Percentiles rank a stretch among this genome's conserved stretches.
phyloP scores from a whole-genome alignment of 495 filamentous ascomycete species.

The Friedmanniomyces simplex region DNA sequence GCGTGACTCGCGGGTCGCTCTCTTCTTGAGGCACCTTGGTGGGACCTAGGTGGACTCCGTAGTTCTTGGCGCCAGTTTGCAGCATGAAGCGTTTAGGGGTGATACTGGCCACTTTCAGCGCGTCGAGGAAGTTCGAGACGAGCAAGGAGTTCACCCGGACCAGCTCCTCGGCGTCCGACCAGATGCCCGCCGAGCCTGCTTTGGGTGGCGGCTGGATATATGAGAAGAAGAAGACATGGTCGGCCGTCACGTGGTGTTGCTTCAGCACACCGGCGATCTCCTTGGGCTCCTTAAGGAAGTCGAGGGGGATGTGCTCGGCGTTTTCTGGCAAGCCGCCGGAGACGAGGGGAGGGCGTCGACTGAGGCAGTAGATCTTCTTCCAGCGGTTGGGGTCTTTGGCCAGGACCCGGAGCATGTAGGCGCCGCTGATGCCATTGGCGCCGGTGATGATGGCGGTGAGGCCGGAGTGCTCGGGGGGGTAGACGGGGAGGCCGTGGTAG shows the following conservation, averaged over 20 bases:
- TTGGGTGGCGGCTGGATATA: constrained; percentile 46
- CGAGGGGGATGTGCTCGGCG: constrained; percentile 39
- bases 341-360: constrained; percentile 16
- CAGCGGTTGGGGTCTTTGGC: constrained; percentile 35
- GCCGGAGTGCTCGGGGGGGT: constrained; percentile 28
- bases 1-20: constrained; percentile 31
- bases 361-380: constrained; percentile 42
- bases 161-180: constrained; percentile 29
- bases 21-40: constrained; percentile 37
- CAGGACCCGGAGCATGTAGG: constrained; percentile 37
- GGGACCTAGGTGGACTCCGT: constrained; percentile 37
- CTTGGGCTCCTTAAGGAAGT: constrained; percentile 32
- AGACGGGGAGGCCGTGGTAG: constrained; percentile 40
- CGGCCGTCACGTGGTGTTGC: constrained; percentile 29
- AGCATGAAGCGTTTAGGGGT: constrained; percentile 41
- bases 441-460: constrained; percentile 45
- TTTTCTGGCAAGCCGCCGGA: constrained; percentile 26
- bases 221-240: constrained; percentile 47
- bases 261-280: constrained; percentile 34
- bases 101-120: constrained; percentile 33
- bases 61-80: constrained; percentile 31
- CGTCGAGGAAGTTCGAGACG: constrained; percentile 39
- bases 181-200: constrained; percentile 25
- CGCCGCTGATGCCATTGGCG: constrained; percentile 34
- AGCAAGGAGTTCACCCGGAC: constrained; percentile 34